Conservation (phyloP, 2,329 filamentous ascomycete species). For the Beauveria brongniartii region DNA sequence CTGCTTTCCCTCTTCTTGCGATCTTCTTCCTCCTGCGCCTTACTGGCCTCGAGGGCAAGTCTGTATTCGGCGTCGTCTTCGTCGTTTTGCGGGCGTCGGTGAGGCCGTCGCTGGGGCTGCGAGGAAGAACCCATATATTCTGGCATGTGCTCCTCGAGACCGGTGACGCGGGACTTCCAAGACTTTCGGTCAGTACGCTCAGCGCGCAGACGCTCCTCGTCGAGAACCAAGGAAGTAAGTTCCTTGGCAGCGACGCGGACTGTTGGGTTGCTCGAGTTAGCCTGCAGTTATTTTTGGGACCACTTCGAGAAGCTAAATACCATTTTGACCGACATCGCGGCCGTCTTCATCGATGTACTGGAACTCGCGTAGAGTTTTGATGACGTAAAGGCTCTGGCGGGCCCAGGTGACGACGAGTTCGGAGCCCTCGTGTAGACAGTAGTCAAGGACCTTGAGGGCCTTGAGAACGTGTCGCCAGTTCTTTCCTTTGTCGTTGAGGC, state of each 20-base stretch:
- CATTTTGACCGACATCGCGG: constrained; percentile 91
- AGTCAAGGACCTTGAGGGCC: constrained; percentile 94
- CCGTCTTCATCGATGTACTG: constrained; percentile 95
- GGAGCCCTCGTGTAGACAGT: constrained; percentile 94
- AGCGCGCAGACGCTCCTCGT: constrained; percentile 84
- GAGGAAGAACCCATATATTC: constrained; percentile 30
- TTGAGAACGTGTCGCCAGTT: constrained; percentile 99
- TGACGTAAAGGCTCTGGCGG: constrained; percentile 95
- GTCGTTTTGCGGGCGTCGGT: constrained; percentile 47
- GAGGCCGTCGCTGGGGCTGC: constrained; percentile 34
- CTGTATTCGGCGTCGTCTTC: constrained; percentile 88
- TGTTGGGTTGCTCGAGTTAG: constrained; percentile 30
- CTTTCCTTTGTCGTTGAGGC: constrained; percentile 97
- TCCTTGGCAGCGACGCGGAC: constrained; percentile 95
- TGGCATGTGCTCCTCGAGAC: constrained; percentile 71
- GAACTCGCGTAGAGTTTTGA: constrained; percentile 96
- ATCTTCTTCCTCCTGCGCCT: constrained; percentile 90
- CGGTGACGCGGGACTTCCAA: constrained; percentile 94
- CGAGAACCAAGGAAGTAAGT: constrained; percentile 80
- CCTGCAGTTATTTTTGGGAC: not conserved
- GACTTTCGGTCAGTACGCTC: constrained; percentile 87
- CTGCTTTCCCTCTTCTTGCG: constrained; percentile 61
- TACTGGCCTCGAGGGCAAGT: constrained; percentile 89
- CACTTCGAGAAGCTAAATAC: constrained; percentile 42
- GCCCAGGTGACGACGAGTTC: constrained; percentile 97